Evolutionary conservation across 305 asterid genomes (phyloP).

Genomic region (Galium porrigens): DNA sequence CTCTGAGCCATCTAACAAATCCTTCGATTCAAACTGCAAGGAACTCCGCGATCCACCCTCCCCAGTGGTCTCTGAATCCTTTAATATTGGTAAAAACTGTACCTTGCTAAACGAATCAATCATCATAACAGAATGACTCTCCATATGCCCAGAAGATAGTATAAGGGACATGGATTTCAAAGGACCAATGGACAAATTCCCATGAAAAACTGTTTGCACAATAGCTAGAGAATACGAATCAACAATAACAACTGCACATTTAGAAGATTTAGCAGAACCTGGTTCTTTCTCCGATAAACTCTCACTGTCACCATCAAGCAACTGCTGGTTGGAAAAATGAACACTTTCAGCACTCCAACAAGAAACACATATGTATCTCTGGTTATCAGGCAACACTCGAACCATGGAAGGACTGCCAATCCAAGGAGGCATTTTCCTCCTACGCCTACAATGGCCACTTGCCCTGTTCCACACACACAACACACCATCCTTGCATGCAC

Average conservation of each 20-base stretch:
- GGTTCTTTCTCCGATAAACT: constrained; percentile 31
- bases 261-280: constrained; percentile 29
- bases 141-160: constrained; percentile 35
- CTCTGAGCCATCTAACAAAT: constrained; percentile 38
- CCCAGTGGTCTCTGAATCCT: constrained; percentile 36
- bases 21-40: constrained; percentile 29
- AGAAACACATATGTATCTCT: constrained; percentile 61
- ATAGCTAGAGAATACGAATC: constrained; percentile 64
- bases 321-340: constrained; percentile 25
- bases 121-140: constrained; percentile 55
- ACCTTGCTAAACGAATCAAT: constrained; percentile 68
- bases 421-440: constrained; percentile 97
- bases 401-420: constrained; percentile 66
- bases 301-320: constrained; percentile 26
- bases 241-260: constrained; percentile 50
- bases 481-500: constrained; percentile 79
- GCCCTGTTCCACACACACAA: constrained; percentile 81
- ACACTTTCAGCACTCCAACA: constrained; percentile 39
- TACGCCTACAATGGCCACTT: constrained; percentile 79
- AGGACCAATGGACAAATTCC: constrained; percentile 55
- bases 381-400: constrained; percentile 48
- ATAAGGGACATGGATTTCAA: constrained; percentile 60
- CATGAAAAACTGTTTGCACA: constrained; percentile 79
- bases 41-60: constrained; percentile 30
- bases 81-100: constrained; percentile 43